Base-by-base conservation (phyloP, 805 yeast genomes). In the Vanderwaltozyma polyspora region DNA sequence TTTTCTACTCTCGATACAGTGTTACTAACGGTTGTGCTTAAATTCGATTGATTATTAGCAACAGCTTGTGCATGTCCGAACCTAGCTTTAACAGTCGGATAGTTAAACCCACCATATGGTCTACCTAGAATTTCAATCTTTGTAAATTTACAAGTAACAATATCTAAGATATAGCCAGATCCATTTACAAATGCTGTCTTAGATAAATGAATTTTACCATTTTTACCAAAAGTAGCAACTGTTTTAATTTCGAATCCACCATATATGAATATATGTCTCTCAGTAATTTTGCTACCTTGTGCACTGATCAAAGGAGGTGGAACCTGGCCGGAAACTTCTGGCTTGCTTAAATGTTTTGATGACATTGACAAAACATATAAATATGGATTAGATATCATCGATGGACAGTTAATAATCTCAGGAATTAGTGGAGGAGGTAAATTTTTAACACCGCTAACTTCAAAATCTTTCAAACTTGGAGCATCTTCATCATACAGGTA, bases 181-280 rank as follows among this genome's bases (percentile, higher is more conserved):
- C 66, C 66, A 48, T 74, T 77, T 36, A 78, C 44, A 5, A 54
- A 55, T 3, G 76, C 58, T 17, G 63, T 60, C 42, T 67, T 66
- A 28, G 66, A 61, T 13, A 65, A 42, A 18, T 34, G 40, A 24
- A 51, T 59, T 42, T 40, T 62, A 31, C 70, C 72, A 40, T 38
- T 51, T 5, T 36, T 41, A 29, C 43, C 49, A 3, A 49, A 38
- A 9, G 41, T 39, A 6, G 57, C 51, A 13, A 60, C 57, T 6
- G 55, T 51, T 14, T 65, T 64, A 5, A 48, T 41, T 46, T 69
- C 70, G 49, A 78, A 71, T 0, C 91, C 93, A n/a, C 89, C 93
- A 48, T 72, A 78, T 38, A 69, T 67, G 42, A 79, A 66, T 12
- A 74, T 63, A 45, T 76, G 76, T 25, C 73, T 56, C n/a, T 66